These are phyloP conservation scores for Fusarium transvaalense DNA, from an alignment of 2,329 filamentous ascomycete genomes.

Conservation along the genomic window DNA sequence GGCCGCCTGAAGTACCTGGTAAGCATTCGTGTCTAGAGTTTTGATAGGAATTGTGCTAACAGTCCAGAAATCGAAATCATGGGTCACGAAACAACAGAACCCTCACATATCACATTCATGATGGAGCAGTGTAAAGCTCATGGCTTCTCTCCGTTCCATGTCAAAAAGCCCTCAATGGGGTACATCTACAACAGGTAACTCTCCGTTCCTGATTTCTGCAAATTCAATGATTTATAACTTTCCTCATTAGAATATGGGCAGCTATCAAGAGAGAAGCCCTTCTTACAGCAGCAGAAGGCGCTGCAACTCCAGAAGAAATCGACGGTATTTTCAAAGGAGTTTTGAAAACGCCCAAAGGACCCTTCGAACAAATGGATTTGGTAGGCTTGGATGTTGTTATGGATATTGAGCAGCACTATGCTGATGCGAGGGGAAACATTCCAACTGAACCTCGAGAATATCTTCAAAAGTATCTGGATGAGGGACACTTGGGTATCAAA, in stretches of 20 bases:
- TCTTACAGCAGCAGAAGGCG: constrained; percentile 49
- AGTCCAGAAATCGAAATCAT: constrained; percentile 49
- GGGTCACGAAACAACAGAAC: constrained; percentile 48
- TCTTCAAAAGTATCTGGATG: constrained; percentile 39
- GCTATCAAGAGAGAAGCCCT: constrained; percentile 52
- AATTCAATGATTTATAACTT: neutral
- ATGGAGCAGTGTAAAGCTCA: constrained; percentile 47
- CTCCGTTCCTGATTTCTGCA: neutral
- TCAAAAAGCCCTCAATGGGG: constrained; percentile 49
- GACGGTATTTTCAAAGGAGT: constrained; percentile 50
- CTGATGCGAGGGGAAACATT: constrained; percentile 44
- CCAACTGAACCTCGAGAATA: constrained; percentile 45
- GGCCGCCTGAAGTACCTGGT: constrained; percentile 52
- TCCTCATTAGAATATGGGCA: constrained; percentile 48
- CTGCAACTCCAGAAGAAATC: constrained; percentile 50
- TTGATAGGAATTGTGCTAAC: neutral
- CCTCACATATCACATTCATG: constrained; percentile 40
- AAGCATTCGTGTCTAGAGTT: neutral
- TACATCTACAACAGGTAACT: constrained; percentile 51
- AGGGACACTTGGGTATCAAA: constrained; percentile 49
- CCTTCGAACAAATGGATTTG: constrained; percentile 51
- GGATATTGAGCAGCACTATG: constrained; percentile 52
- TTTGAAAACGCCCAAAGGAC: constrained; percentile 50
- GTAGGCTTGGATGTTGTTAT: constrained; percentile 51
- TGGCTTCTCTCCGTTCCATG: constrained; percentile 50